These are phyloP conservation scores for Trametes cinnabarina DNA, from an alignment of 768 basidiomycete genomes.

Conservation along the genomic window DNA sequence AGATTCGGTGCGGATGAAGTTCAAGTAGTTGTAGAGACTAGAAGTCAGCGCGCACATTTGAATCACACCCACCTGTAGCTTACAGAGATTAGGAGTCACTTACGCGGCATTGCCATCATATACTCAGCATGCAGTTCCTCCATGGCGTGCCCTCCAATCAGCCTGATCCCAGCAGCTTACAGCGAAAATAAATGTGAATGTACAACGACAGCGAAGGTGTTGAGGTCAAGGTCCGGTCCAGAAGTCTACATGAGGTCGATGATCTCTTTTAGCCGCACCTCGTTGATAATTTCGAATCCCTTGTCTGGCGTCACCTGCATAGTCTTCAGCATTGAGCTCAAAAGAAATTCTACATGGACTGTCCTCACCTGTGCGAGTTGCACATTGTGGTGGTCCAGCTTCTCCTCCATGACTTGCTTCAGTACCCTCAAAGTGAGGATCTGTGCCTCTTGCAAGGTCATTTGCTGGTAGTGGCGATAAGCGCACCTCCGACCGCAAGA, in stretches of 20 bases:
- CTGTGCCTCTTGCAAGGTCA: constrained; percentile 88
- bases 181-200: constrained; percentile 10
- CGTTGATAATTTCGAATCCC: constrained; percentile 90
- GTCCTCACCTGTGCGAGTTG: constrained; percentile 87
- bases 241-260: constrained; percentile 52
- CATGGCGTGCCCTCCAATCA: background rate
- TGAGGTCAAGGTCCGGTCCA: constrained; percentile 6
- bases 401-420: constrained; percentile 99
- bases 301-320: constrained; percentile 70
- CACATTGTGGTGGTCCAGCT: constrained; percentile 97
- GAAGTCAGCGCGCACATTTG: background rate
- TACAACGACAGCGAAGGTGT: constrained; percentile 17
- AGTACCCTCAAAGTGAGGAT: constrained; percentile 81
- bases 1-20: background rate
- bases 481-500: background rate
- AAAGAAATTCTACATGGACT: background rate
- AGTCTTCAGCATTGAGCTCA: background rate
- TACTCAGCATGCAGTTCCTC: too few species aligned
- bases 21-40: background rate
- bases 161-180: constrained; percentile 14
- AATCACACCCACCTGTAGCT: background rate
- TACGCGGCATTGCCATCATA: background rate
- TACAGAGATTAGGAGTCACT: background rate
- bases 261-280: constrained; percentile 74
- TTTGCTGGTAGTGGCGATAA: constrained; percentile 61